Percentiles rank a stretch among this genome's conserved stretches.
Evolutionary conservation across 2,329 filamentous ascomycete genomes (phyloP).

Genomic region (Ophiocordyceps camponoti-leonardi): DNA sequence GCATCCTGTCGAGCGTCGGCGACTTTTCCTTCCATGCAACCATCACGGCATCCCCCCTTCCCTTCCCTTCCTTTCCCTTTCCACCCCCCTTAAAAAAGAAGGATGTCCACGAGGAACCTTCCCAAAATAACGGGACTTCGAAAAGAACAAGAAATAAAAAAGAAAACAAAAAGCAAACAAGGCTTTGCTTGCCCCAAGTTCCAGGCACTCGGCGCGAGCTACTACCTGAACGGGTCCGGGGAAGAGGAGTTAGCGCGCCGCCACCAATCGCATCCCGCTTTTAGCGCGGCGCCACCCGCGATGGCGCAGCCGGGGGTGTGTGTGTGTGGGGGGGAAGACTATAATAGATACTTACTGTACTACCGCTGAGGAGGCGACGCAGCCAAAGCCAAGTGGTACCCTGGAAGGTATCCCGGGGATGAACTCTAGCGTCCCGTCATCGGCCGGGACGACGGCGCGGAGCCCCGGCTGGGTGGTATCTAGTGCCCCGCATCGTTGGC

Average conservation of each 20-base stretch:
- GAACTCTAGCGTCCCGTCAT: background rate
- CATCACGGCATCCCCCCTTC: no score
- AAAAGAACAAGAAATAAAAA: no score
- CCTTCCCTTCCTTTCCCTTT: background rate
- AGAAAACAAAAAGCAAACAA: background rate
- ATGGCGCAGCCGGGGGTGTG: no score
- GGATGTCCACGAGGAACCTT: background rate
- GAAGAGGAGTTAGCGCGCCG: conserved; percentile 1
- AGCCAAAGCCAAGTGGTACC: no score
- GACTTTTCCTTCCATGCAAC: background rate
- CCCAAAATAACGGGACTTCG: background rate
- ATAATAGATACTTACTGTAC: no score
- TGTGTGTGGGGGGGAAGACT: no score
- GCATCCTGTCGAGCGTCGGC: background rate
- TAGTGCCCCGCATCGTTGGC: background rate
- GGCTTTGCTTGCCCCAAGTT: background rate
- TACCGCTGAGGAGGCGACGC: no score
- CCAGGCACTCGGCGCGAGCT: conserved; percentile 2
- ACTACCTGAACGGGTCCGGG: background rate
- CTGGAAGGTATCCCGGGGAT: background rate
- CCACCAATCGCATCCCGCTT: conserved; percentile 1
- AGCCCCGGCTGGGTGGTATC: background rate
- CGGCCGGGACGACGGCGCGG: background rate
- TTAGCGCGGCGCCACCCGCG: conserved; percentile 2
- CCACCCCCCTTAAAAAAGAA: background rate